Base-by-base conservation (phyloP, 768 basidiomycete species). In the Hebeloma cylindrosporum region DNA sequence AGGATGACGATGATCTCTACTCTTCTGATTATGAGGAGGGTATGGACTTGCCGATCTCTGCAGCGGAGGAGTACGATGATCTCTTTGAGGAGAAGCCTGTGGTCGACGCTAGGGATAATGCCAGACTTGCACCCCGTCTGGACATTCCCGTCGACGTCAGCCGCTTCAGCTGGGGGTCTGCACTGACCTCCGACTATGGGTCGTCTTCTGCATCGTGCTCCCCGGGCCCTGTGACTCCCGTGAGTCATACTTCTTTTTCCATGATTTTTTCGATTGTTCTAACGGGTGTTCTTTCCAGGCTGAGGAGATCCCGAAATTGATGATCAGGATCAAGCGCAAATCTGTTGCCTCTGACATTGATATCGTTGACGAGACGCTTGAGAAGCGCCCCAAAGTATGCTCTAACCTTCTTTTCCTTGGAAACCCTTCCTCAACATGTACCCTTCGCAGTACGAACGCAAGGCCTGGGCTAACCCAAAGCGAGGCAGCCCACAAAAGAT, bases 341-440 rank as follows among this genome's bases (percentile, higher is more conserved):
- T 66, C 67, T 9, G 47, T 50, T 20, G 41, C 48, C 4, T 43
- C 16, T 8, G 63, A 65, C 29, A 36, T 59, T 22, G 58, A 52
- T 8, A 55, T 52, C 20, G 37, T 48, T 23, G 30, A 28, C 9
- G 51, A 53, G 9, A 32, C 41, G 20, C 45, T 51, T 21, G 70
- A 68, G 48, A 75, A 73, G 48, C 66, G 71, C 25, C 64, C 69
- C n/a, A 73, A 65, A 62, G 71, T 68, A 37, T 21, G 51, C 40
- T 31, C 22, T 16, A 29, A 10, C 8, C 5, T 16, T 31, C 17
- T 14, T 7, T 6, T 28, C n/a, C 14, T 8, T 27, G 3, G 9
- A 26, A 30, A 16, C 14, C 3, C 6, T 26, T 11, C 14, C 33
- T 31, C 22, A 21, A 31, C 17, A 42, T 26, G 25, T 8, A 37